Evolutionary conservation across 2,329 filamentous ascomycete species (phyloP), one percentile per base, ranked within the genome.

Genomic region (Zasmidium citrigriseum): DNA sequence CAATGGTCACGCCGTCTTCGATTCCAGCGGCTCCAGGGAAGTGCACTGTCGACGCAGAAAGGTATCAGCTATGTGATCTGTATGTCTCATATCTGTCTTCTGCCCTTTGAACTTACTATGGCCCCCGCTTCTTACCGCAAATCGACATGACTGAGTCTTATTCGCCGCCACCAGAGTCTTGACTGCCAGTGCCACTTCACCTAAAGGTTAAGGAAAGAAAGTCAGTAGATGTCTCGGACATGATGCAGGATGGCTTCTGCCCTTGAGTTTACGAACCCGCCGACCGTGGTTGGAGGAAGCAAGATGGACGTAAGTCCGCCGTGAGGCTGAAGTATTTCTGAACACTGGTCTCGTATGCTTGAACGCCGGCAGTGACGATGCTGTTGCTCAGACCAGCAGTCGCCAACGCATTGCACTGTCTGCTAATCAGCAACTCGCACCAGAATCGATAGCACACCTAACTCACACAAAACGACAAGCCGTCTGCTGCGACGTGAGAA

Each of bases 111-210:
- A n/a, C n/a, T n/a, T n/a, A n/a, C n/a, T 64, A 53, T 70, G 68
- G 2, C 67, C 68, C 11, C 67, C 68, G 25, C 62, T 62, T 46
- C 53, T 77, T 3, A 66, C 58, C 2, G 64, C 67, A 41, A 69
- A 68, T 11, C 54, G 48, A 12, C 62, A 64, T 50, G 41, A 48
- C 45, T 51, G 25, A 1, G 58, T 63, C 47, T 61, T 46, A 29
- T 63, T 63, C 3, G 61, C 58, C 14, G 34, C 51, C 10, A 59
- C 61, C 22, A 63, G 51, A 9, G 57, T 46, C 12, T 21, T 58
- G n/a, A 63, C 49, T 14, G 52, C 57, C 14, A 48, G 20, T 2
- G 57, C 52, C 5, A 63, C 60, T 46, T 63, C 54, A 45, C 34
- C 38, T 2, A 57, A 11, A 51, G 29, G 34, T 21, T 44, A 20